Percentiles rank a stretch among this genome's conserved stretches.
Evolutionary conservation across 148 eudicot genomes (phyloP).

Genomic region (Talinum fruticosum): DNA sequence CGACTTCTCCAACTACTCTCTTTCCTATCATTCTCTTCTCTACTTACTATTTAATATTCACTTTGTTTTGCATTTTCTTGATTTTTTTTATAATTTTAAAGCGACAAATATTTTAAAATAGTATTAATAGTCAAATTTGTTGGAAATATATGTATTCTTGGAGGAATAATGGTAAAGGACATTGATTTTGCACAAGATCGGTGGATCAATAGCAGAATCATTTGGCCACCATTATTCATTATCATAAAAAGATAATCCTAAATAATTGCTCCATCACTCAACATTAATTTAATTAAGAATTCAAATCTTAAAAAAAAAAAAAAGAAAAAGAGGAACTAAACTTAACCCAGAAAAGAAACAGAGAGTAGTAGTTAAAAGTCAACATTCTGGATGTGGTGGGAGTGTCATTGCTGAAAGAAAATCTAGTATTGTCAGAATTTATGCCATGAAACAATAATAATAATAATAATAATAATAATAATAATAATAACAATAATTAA

Average conservation of each 20-base stretch:
- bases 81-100: too few relatives aligned
- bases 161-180: background rate
- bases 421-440: background rate
- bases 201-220: background rate
- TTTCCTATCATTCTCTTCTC: background rate
- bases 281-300: too few relatives aligned
- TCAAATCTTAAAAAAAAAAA: background rate
- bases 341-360: background rate
- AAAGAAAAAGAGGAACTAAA: background rate
- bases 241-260: background rate
- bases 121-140: too few relatives aligned
- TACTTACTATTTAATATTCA: too few relatives aligned
- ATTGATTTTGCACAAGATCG: background rate
- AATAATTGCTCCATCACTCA: too few relatives aligned
- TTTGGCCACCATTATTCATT: background rate
- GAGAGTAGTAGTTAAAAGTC: background rate
- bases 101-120: too few relatives aligned
- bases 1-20: background rate
- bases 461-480: too few relatives aligned
- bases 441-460: conserved; percentile 8
- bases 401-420: background rate
- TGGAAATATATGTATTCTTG: background rate
- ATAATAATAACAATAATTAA: too few relatives aligned
- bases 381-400: background rate
- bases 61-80: too few relatives aligned